These are phyloP conservation scores for Vigna reflexopilosa DNA, from an alignment of 306 rosid species.

Conservation along the genomic window DNA sequence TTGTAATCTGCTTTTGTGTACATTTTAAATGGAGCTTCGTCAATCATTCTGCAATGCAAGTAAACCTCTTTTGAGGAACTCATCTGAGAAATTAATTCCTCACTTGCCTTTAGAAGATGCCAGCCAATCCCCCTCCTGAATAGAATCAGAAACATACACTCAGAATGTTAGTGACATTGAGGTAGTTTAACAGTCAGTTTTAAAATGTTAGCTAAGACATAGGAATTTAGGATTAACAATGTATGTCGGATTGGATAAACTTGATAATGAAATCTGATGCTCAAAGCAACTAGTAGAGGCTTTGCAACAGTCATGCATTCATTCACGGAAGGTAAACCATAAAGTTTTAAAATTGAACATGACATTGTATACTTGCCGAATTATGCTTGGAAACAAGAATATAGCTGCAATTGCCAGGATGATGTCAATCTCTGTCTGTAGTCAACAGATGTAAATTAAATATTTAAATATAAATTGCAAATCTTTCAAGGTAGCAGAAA, in stretches of 20 bases:
- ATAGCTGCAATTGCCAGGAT: background rate
- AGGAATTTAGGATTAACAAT: background rate
- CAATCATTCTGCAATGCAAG: constrained; percentile 92
- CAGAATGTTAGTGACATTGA: constrained; percentile 23
- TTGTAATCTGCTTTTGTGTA: constrained; percentile 79
- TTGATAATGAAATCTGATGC: background rate
- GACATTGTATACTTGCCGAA: background rate
- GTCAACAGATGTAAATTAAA: background rate
- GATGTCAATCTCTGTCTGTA: background rate
- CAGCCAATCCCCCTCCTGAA: constrained; percentile 95
- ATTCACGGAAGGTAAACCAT: background rate
- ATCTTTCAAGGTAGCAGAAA: background rate
- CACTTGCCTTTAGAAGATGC: constrained; percentile 96
- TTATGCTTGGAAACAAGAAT: background rate
- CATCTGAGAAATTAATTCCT: constrained; percentile 79
- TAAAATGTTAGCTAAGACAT: constrained; percentile 12
- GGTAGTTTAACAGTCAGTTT: background rate
- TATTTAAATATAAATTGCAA: background rate
- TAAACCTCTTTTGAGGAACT: constrained; percentile 75
- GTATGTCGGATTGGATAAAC: background rate
- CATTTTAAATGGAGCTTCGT: constrained; percentile 87
- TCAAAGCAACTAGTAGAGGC: background rate
- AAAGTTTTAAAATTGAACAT: constrained; percentile 2
- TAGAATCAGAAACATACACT: constrained; percentile 41
- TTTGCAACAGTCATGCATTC: constrained; percentile 15